Evolutionary conservation across 768 basidiomycete species (phyloP).

Genomic region (Termitomyces sp.): DNA sequence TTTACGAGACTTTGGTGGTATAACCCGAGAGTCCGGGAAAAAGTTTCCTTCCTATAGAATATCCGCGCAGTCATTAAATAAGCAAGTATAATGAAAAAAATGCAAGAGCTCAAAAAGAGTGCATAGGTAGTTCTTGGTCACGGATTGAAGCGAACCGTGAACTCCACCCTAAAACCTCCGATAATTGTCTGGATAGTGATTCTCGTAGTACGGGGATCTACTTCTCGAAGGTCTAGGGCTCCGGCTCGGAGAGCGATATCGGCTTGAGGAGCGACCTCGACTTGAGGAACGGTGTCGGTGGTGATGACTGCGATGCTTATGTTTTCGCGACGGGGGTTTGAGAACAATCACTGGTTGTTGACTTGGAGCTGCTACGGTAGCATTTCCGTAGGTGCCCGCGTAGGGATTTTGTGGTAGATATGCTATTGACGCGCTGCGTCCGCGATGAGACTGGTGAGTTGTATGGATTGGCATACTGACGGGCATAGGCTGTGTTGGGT

Average conservation of each 20-base stretch:
- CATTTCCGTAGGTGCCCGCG: constrained; percentile 15
- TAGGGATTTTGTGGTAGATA: constrained; percentile 22
- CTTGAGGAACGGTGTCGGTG: constrained; percentile 3
- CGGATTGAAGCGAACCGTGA: background rate
- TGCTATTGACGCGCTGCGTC: constrained; percentile 30
- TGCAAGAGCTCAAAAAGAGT: background rate
- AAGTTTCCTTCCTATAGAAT: constrained; percentile 2
- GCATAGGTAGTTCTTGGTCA: background rate
- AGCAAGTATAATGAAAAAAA: background rate
- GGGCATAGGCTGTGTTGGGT: constrained; percentile 12
- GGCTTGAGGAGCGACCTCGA: background rate
- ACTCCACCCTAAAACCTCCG: background rate
- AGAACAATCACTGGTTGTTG: constrained; percentile 26
- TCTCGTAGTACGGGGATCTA: constrained; percentile 9
- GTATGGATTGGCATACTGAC: constrained; percentile 18
- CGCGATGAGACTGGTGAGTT: constrained; percentile 17
- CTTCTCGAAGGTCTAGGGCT: constrained; percentile 20
- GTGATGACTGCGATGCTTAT: constrained; percentile 22
- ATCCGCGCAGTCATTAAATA: background rate
- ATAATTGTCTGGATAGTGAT: constrained; percentile 11
- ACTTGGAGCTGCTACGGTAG: constrained; percentile 9
- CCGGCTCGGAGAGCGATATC: background rate
- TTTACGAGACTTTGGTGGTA: background rate
- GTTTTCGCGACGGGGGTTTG: constrained; percentile 15
- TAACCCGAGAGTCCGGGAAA: background rate